Evolutionary conservation across 78 protist genomes (phyloP).

Genomic region (Chrysochromulina tobinii): DNA sequence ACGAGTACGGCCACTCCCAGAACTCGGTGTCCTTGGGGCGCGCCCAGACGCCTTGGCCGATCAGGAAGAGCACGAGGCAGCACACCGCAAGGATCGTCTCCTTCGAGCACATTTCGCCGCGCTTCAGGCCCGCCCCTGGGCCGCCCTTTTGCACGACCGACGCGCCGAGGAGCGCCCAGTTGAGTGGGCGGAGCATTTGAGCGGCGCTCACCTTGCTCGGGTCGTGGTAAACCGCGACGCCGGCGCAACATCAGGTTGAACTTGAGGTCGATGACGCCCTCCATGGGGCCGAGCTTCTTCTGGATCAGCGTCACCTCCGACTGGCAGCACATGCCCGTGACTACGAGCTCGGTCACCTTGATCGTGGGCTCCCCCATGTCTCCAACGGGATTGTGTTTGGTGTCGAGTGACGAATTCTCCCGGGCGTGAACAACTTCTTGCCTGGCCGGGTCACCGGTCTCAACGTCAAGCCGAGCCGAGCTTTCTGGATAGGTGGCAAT

Average conservation of each 20-base stretch:
- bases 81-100: neutral
- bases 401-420: too few relatives aligned
- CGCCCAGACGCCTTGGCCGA: neutral
- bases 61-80: neutral
- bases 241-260: neutral
- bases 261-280: neutral
- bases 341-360: neutral
- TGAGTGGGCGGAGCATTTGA: neutral
- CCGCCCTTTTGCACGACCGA: neutral
- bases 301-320: neutral
- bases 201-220: neutral
- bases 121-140: too few relatives aligned
- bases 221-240: neutral
- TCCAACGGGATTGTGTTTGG: too few relatives aligned
- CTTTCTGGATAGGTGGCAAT: too few relatives aligned
- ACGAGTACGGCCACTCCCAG: neutral
- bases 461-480: too few relatives aligned
- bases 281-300: neutral
- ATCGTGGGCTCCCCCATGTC: neutral
- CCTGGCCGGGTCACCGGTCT: too few relatives aligned
- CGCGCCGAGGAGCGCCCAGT: slow-evolving; percentile 11
- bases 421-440: too few relatives aligned
- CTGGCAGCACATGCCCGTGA: slow-evolving; percentile 11
- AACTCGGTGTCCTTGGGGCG: neutral
- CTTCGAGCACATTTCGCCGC: neutral